Conservation (phyloP, 2,329 filamentous ascomycete species). For the Colletotrichum sp. region DNA sequence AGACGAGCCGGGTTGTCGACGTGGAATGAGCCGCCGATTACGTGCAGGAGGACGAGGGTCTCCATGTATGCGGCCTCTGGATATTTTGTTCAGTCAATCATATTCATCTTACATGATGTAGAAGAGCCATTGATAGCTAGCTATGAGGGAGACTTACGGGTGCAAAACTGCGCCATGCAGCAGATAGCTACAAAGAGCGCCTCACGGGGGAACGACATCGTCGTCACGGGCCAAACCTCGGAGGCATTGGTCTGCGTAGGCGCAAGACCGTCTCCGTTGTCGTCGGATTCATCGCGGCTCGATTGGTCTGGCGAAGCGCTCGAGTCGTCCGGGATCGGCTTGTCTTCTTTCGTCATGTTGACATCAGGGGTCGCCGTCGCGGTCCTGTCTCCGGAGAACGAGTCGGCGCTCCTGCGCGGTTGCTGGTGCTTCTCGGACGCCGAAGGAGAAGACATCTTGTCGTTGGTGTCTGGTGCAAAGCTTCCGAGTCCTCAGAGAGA, state of each 20-base stretch:
- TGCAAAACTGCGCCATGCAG: conserved; percentile 40
- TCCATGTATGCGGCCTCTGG: conserved; percentile 38
- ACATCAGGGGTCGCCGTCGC: conserved; percentile 5
- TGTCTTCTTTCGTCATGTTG: neutral
- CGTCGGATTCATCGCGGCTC: neutral
- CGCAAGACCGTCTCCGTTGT: neutral
- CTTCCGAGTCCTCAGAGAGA: neutral
- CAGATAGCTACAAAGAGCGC: conserved; percentile 45
- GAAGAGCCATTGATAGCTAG: conserved; percentile 11
- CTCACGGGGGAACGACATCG: conserved; percentile 30
- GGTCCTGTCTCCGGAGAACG: neutral
- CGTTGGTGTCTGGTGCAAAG: neutral
- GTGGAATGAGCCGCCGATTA: conserved; percentile 10
- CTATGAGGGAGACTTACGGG: neutral
- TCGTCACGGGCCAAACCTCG: neutral
- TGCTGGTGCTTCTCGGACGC: neutral
- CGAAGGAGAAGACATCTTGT: conserved; percentile 5
- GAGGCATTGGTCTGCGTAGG: neutral
- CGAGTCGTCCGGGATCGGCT: neutral
- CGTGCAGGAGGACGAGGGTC: conserved; percentile 10
- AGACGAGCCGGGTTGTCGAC: conserved; percentile 40
- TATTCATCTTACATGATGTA: too few relatives aligned
- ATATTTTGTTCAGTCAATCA: neutral
- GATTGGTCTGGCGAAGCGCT: neutral
- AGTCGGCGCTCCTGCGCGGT: neutral